Base-by-base conservation (phyloP, 1,284 basidiomycete genomes). In the Cronartium quercuum region DNA sequence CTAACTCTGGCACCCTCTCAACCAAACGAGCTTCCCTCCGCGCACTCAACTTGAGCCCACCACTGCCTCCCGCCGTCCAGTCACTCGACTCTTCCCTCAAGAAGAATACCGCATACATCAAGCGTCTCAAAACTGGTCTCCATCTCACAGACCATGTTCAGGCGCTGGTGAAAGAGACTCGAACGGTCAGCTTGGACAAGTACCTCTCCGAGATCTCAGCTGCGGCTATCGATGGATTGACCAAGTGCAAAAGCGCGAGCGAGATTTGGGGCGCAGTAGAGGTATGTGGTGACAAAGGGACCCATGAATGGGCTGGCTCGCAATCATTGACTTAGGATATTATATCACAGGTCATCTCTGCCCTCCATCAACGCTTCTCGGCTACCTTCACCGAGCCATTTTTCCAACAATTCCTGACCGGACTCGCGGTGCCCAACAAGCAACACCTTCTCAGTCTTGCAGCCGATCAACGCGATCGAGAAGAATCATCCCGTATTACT, bases 131-230 rank as follows among this genome's bases (percentile, higher is more conserved):
- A 47, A 90, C 88, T 80, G 91, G 90, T 41, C 84, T 94, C 79
- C 89, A 90, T 65, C 62, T 77, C 6, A 80, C 85, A 38, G 91
- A 92, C 77, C 88, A 91, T 80, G 87, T 87, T 67, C 91, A 93
- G 77, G 88, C 90, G 79, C 87, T 96, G 76, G 84, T 94, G 80
- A 95, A 94, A 82, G 96, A 99, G 80, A 88, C 96, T 77, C 89
- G 91, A 76, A 86, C 88, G 0, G 86, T 99, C 62, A 90, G 92
- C 3, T 85, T 99, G 64, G 92, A 93, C 83, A 98, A 97, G 82
- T 98, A 99, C 81, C 86, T 95, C 68, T 94, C 97, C 79, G 96
- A 99, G 83, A 89, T 98, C 76, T 90, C 91, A 0, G 88, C 89
- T 12, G 94, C 93, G 1, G 85, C 90, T 0, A 84, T 91, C 0